These are phyloP conservation scores for Penicillium ochrochloron DNA, from an alignment of 495 filamentous ascomycete species.

Conservation along the genomic window DNA sequence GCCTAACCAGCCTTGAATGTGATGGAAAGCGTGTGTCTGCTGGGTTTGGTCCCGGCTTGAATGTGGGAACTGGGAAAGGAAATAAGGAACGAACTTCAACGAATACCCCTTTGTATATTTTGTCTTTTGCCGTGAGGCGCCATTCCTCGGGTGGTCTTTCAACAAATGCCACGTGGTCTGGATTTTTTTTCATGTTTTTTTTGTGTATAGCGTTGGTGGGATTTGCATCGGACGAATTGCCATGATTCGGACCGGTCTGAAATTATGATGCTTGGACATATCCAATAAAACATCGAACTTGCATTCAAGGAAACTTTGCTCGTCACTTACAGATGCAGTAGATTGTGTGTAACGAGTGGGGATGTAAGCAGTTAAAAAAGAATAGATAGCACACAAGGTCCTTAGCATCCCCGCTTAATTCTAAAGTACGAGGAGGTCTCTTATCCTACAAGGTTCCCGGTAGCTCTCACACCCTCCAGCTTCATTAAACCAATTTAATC, in stretches of 20 bases:
- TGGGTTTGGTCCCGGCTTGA: not conserved
- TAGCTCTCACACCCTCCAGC: not conserved
- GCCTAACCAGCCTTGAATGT: conserved; percentile 60
- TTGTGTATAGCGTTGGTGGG: conserved; percentile 21
- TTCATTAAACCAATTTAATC: not conserved
- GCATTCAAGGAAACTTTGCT: conserved; percentile 7
- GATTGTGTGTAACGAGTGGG: not conserved
- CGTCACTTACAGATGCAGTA: not conserved
- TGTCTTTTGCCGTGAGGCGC: conserved; percentile 15
- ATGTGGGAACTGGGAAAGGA: not conserved
- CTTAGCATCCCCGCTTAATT: not conserved
- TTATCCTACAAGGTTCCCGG: conserved; percentile 9
- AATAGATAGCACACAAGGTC: no score
- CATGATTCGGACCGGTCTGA: conserved; percentile 24
- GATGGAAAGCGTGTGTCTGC: no score
- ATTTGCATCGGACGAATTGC: conserved; percentile 19
- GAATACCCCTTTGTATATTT: conserved; percentile 24
- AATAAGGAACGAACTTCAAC: conserved; percentile 17
- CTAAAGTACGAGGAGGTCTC: not conserved
- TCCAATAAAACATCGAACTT: conserved; percentile 19
- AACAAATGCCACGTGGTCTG: conserved; percentile 26
- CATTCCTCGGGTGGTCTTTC: conserved; percentile 22
- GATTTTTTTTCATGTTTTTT: conserved; percentile 15
- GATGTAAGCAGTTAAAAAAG: no score
- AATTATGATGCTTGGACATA: conserved; percentile 28